Conservation (phyloP, 192 early-diverging fungal species). For the Umbelopsis vinacea region DNA sequence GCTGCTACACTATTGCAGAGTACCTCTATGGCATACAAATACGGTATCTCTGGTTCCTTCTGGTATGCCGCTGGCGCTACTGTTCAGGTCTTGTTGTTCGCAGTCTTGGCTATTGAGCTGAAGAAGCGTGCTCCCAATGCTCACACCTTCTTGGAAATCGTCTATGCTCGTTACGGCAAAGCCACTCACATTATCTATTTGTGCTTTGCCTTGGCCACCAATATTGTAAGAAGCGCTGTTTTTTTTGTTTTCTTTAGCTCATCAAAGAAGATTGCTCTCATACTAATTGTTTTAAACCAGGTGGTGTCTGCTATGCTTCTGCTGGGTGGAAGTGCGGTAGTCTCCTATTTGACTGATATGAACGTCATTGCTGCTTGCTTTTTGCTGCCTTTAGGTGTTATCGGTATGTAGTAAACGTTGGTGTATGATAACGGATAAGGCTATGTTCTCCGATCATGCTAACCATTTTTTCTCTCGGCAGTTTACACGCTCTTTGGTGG, state of each 20-base stretch:
- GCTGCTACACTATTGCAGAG: constrained; percentile 72
- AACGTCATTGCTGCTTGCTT: constrained; percentile 64
- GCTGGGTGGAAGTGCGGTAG: constrained; percentile 72
- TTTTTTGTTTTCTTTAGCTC: no score
- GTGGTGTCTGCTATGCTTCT: constrained; percentile 78
- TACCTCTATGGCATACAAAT: constrained; percentile 72
- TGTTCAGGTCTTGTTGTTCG: constrained; percentile 73
- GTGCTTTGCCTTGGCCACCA: constrained; percentile 54
- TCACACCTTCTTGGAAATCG: constrained; percentile 76
- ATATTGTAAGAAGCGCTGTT: constrained; percentile 38
- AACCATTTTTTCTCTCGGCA: background rate
- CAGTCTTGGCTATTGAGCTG: constrained; percentile 74
- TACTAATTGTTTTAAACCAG: constrained; percentile 26
- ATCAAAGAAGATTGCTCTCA: background rate
- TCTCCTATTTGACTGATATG: constrained; percentile 69
- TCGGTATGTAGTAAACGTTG: constrained; percentile 9
- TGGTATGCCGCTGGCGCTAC: constrained; percentile 75
- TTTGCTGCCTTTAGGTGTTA: constrained; percentile 70
- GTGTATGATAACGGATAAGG: background rate
- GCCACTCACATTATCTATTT: constrained; percentile 63
- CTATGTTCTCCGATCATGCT: background rate
- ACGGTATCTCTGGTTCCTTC: constrained; percentile 58
- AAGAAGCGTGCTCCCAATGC: constrained; percentile 76
- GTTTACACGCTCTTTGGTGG: constrained; percentile 71
- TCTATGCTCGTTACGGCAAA: constrained; percentile 67